phyloP scores from a whole-genome alignment of 768 basidiomycete species.

The Amylocystis lapponica region DNA sequence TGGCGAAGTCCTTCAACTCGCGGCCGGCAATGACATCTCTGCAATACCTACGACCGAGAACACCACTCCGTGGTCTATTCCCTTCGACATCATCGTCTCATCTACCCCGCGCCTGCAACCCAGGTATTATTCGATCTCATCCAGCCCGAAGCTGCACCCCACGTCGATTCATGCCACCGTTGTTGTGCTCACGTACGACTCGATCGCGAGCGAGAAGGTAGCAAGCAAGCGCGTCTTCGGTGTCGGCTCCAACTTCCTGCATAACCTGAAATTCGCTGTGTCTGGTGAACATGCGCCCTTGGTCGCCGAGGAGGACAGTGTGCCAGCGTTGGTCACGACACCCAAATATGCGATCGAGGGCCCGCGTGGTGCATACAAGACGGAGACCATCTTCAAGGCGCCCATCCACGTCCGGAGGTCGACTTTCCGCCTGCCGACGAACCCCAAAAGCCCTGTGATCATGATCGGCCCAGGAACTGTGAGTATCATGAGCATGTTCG shows the following conservation, averaged over 20 bases:
- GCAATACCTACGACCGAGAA: slow-evolving; percentile 58
- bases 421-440: slow-evolving; percentile 95
- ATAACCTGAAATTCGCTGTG: slow-evolving; percentile 81
- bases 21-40: slow-evolving; percentile 70
- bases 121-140: slow-evolving; percentile 98
- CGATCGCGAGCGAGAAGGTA: slow-evolving; percentile 46
- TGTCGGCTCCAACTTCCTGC: slow-evolving; percentile 90
- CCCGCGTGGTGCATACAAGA: slow-evolving; percentile 80
- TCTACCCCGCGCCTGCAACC: slow-evolving; percentile 92
- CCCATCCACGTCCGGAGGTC: slow-evolving; percentile 94
- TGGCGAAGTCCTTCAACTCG: slow-evolving; percentile 88
- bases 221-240: slow-evolving; percentile 73
- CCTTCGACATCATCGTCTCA: slow-evolving; percentile 95
- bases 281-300: slow-evolving; percentile 52
- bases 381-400: slow-evolving; percentile 67
- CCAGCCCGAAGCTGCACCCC: slow-evolving; percentile 90
- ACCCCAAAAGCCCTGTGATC: slow-evolving; percentile 96
- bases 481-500: slow-evolving; percentile 34
- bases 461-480: slow-evolving; percentile 99
- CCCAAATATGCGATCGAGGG: slow-evolving; percentile 87
- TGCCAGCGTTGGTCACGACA: slow-evolving; percentile 34
- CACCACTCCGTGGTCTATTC: slow-evolving; percentile 84
- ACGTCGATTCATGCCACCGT: slow-evolving; percentile 89
- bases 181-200: slow-evolving; percentile 92
- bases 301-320: slow-evolving; percentile 26